A percentile compares a stretch with the other conserved stretches of the same genome.
Conservation (phyloP, 2,329 filamentous ascomycete genomes). For the Trichoderma sp. region DNA sequence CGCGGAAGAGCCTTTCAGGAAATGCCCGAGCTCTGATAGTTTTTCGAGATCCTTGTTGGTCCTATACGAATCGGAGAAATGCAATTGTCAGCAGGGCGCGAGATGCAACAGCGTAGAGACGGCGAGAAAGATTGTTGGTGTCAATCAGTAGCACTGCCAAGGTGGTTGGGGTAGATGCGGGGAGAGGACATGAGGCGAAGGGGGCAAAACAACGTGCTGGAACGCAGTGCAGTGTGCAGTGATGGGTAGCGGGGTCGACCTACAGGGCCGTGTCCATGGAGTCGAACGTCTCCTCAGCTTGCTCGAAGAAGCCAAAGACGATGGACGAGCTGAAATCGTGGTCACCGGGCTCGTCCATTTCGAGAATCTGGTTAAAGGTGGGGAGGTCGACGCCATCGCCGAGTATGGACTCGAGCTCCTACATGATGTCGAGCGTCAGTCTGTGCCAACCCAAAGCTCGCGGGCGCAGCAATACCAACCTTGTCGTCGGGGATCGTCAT, state of each 20-base stretch:
- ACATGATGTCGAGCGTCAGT: constrained; percentile 43
- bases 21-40: constrained; percentile 85
- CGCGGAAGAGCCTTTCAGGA: constrained; percentile 94
- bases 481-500: constrained; percentile 35
- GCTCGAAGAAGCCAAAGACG: constrained; percentile 88
- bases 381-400: constrained; percentile 72
- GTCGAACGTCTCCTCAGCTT: constrained; percentile 79
- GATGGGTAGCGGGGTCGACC: constrained; percentile 38
- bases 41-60: constrained; percentile 63
- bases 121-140: background rate
- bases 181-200: background rate
- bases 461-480: constrained; percentile 25
- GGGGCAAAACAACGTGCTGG: background rate
- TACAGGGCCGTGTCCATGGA: constrained; percentile 84
- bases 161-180: background rate
- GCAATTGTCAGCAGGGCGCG: constrained; percentile 11
- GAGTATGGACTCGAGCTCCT: constrained; percentile 55
- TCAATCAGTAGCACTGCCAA: background rate
- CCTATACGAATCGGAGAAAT: constrained; percentile 42
- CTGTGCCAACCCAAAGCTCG: background rate
- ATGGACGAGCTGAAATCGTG: constrained; percentile 86
- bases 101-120: background rate
- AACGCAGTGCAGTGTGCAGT: background rate
- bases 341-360: constrained; percentile 92
- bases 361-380: constrained; percentile 92